Evolutionary conservation across 495 filamentous ascomycete species (phyloP).

Genomic region (Ascodesmis nigricans): DNA sequence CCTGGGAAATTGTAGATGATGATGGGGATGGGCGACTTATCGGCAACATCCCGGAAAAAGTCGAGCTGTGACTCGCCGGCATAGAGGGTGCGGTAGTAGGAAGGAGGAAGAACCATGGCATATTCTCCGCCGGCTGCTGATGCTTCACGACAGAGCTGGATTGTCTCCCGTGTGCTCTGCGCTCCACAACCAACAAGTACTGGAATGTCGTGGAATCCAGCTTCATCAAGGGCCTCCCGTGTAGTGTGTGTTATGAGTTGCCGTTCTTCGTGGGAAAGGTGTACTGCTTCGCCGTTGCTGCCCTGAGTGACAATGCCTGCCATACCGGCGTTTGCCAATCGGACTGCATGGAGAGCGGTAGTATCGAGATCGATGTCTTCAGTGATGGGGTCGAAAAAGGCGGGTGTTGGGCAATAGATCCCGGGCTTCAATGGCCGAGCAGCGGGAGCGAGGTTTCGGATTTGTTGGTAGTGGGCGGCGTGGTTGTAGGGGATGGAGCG

Average conservation of each 20-base stretch:
- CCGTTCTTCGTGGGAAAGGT: slow-evolving; percentile 49
- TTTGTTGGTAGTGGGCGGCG: neutral
- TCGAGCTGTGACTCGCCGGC: slow-evolving; percentile 35
- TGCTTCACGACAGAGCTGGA: slow-evolving; percentile 59
- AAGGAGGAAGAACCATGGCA: slow-evolving; percentile 63
- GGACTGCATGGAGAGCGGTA: slow-evolving; percentile 52
- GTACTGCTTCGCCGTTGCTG: slow-evolving; percentile 76
- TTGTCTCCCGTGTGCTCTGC: slow-evolving; percentile 67
- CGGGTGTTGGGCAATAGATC: slow-evolving; percentile 78
- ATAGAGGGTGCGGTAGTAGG: slow-evolving; percentile 56
- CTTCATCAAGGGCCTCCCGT: slow-evolving; percentile 47
- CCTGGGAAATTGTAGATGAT: slow-evolving; percentile 89
- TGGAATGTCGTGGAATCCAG: slow-evolving; percentile 44
- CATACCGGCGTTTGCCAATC: slow-evolving; percentile 61
- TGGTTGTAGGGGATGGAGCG: slow-evolving; percentile 4
- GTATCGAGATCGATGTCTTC: slow-evolving; percentile 60
- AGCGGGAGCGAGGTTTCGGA: slow-evolving; percentile 7
- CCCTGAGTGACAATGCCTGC: slow-evolving; percentile 68
- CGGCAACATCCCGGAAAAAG: slow-evolving; percentile 59
- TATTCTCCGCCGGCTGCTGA: slow-evolving; percentile 57
- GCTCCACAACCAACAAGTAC: slow-evolving; percentile 71
- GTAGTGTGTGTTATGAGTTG: slow-evolving; percentile 49
- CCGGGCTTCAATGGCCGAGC: slow-evolving; percentile 50
- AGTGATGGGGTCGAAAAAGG: slow-evolving; percentile 62
- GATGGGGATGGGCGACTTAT: slow-evolving; percentile 63